Conservation (phyloP, 73 alveolate genomes). For the Paramecium caudatum region DNA sequence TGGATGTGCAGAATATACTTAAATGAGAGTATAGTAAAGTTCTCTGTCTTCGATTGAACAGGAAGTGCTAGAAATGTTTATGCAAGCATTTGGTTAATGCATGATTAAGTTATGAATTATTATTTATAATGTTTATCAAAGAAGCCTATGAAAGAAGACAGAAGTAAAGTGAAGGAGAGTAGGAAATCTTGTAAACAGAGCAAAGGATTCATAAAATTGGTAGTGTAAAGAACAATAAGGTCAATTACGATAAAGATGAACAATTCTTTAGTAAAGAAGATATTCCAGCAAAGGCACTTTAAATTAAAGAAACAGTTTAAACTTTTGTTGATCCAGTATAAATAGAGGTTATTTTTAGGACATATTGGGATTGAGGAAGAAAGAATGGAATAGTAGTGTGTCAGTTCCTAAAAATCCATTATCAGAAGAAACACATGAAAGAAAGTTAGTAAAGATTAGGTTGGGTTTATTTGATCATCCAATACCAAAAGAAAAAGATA, state of each 20-base stretch:
- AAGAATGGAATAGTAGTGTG: constrained; percentile 74
- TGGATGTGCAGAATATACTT: constrained; percentile 26
- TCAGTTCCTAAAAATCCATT: constrained; percentile 78
- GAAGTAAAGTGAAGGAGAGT: constrained; percentile 59
- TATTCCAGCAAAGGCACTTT: constrained; percentile 61
- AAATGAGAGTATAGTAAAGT: not conserved
- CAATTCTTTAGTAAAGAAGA: constrained; percentile 75
- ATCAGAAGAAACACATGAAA: constrained; percentile 77
- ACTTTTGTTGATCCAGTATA: constrained; percentile 69
- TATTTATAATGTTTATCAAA: constrained; percentile 72
- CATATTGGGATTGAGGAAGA: constrained; percentile 71
- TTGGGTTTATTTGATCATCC: constrained; percentile 78
- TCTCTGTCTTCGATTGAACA: not conserved
- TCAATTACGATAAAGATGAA: constrained; percentile 76
- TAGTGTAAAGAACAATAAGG: constrained; percentile 67
- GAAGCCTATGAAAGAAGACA: constrained; percentile 75
- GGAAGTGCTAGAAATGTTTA: not conserved
- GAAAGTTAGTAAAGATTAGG: constrained; percentile 70
- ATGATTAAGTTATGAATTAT: not conserved
- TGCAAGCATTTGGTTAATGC: not conserved
- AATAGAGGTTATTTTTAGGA: constrained; percentile 8
- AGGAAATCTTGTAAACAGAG: constrained; percentile 60
- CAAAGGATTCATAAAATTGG: constrained; percentile 75
- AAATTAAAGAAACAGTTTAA: constrained; percentile 65
- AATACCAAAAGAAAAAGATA: constrained; percentile 69